Evolutionary conservation across 345 rosid species (phyloP).

Genomic region (Gossypium sturtianum): DNA sequence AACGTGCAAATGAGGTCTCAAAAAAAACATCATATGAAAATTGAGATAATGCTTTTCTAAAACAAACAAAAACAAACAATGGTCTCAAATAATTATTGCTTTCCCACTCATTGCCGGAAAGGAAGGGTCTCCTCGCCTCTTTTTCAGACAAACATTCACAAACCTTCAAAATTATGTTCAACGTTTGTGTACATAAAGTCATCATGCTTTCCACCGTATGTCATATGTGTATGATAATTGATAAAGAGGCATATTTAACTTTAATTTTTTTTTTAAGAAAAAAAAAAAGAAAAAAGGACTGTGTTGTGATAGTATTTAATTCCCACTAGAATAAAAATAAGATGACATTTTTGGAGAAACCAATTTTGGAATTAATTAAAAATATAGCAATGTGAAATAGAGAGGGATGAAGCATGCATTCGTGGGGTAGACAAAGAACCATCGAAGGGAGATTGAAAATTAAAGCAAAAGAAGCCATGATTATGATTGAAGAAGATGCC

Average conservation of each 20-base stretch:
- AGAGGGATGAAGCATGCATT: background rate
- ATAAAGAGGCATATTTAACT: background rate
- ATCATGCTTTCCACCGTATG: background rate
- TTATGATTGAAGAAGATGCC: no score
- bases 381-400: background rate
- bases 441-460: no score
- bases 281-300: no score
- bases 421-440: background rate
- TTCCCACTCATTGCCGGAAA: slow-evolving; percentile 14
- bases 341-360: no score
- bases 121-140: background rate
- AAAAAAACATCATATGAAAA: background rate
- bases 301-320: no score
- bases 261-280: no score
- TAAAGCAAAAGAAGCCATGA: background rate
- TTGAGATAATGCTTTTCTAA: background rate
- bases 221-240: background rate
- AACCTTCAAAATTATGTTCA: background rate
- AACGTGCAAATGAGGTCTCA: slow-evolving; percentile 11
- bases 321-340: no score
- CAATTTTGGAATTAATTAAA: background rate
- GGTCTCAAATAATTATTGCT: background rate
- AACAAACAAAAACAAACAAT: background rate
- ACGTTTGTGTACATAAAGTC: background rate
- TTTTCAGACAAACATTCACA: background rate